Evolutionary conservation across 163 green algal species (phyloP), one percentile per base, ranked within the genome.

Genomic region (Trebouxiophyceae sp.): DNA sequence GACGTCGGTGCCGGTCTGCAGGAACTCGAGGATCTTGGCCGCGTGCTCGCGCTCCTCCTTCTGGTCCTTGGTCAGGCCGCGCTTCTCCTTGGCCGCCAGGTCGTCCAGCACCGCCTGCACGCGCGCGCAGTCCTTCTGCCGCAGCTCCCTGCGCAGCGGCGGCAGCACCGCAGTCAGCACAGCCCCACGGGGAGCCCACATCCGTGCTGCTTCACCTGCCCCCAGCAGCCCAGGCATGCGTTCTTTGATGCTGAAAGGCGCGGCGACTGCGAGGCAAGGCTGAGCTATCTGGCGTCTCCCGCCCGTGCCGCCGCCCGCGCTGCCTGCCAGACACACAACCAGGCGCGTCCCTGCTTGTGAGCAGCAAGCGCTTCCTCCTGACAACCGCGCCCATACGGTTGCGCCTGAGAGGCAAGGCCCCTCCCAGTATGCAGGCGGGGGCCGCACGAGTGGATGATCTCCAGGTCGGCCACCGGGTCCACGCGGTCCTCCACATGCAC

Each of bases 401-500:
- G n/a, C n/a, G n/a, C n/a, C n/a, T n/a, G n/a, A n/a, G n/a, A n/a
- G n/a, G 39, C 39, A 50, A 50, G 39, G 39, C 39, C 39, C 39
- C n/a, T n/a, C n/a, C n/a, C n/a, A n/a, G n/a, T n/a, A n/a, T n/a
- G n/a, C n/a, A 50, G 39, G 12, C 12, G 39, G 19, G 39, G 19
- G 39, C 12, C 47, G 19, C 28, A 77, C 47, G 33, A 55, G 56
- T 90, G 79, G 70, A 99, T 97, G 82, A 97, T 98, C 2, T 98
- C 89, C 58, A 98, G 80, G 68, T 98, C 93, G 4, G 85, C 80
- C 28, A 98, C 86, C 0, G 93, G 93, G 77, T 99, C 90, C 22
- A 97, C 79, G 8, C 85, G 60, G 64, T 93, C 85, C 74, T 98
- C 93, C 34, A 97, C 89, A 66, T 99, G 94, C 33, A 93, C 87